Evolutionary conservation across 1,284 basidiomycete genomes (phyloP).

Genomic region (Vanrija sp.): DNA sequence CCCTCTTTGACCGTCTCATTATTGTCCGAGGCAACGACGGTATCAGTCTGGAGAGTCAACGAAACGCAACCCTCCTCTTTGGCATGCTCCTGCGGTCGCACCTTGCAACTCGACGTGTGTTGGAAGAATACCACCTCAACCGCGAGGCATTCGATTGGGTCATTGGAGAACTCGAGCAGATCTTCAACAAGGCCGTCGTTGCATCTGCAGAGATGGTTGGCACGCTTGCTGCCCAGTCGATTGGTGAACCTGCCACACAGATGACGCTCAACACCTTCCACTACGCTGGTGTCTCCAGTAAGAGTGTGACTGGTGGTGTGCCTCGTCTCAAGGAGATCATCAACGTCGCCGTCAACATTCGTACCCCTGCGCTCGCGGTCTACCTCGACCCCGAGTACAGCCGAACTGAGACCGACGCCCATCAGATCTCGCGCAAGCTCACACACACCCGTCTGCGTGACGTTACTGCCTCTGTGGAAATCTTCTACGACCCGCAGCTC

Average conservation of each 20-base stretch:
- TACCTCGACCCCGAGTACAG: slow-evolving; percentile 74
- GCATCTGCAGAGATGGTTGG: slow-evolving; percentile 99
- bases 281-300: slow-evolving; percentile 96
- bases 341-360: slow-evolving; percentile 97
- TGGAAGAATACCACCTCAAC: slow-evolving; percentile 82
- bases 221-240: slow-evolving; percentile 94
- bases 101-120: slow-evolving; percentile 73
- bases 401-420: slow-evolving; percentile 64
- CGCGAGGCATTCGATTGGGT: slow-evolving; percentile 97
- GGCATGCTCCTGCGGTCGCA: slow-evolving; percentile 87
- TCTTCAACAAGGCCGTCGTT: slow-evolving; percentile 86
- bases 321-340: slow-evolving; percentile 98
- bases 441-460: slow-evolving; percentile 93
- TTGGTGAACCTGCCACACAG: slow-evolving; percentile 98
- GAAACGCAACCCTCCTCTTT: slow-evolving; percentile 89
- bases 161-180: slow-evolving; percentile 88
- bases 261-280: slow-evolving; percentile 98
- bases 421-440: slow-evolving; percentile 53
- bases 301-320: slow-evolving; percentile 97
- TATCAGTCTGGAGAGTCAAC: slow-evolving; percentile 71
- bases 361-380: slow-evolving; percentile 91
- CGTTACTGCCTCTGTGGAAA: slow-evolving; percentile 92
- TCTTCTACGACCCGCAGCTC: slow-evolving; percentile 96
- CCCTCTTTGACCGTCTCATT: slow-evolving; percentile 66
- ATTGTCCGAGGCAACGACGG: slow-evolving; percentile 82